Conservation (phyloP, 257 asterid genomes). For the Prunella vulgaris region DNA sequence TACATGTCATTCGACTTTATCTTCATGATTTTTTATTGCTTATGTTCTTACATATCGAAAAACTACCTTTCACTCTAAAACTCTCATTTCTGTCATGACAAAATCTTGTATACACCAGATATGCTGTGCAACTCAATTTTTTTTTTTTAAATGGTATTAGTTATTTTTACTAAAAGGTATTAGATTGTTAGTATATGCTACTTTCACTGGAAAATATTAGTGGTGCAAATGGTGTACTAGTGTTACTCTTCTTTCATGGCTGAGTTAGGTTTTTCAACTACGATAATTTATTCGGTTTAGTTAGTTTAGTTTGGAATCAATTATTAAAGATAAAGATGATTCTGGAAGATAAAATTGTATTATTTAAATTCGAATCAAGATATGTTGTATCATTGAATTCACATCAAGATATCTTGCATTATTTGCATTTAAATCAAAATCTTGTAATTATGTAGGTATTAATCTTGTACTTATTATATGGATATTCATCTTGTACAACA, state of each 20-base stretch:
- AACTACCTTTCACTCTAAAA: background rate
- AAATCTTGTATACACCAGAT: background rate
- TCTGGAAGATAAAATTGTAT: too few species aligned
- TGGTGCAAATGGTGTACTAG: background rate
- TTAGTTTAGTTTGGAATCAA: background rate
- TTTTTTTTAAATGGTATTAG: background rate
- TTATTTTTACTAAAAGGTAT: background rate
- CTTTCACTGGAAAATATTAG: background rate
- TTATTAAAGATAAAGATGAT: too few species aligned
- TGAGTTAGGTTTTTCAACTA: background rate
- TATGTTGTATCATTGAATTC: too few species aligned
- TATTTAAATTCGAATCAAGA: too few species aligned
- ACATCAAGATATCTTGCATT: too few species aligned
- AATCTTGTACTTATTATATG: too few species aligned
- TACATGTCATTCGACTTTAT: background rate
- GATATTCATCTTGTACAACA: too few species aligned
- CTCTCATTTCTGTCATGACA: background rate
- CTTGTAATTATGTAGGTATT: too few species aligned
- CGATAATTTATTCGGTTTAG: background rate
- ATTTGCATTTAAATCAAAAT: too few species aligned
- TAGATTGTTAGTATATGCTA: too few species aligned
- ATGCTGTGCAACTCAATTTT: background rate
- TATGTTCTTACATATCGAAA: background rate
- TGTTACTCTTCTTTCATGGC: background rate
- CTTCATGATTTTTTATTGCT: background rate